Percentiles rank a stretch among this genome's conserved stretches.
phyloP scores from a whole-genome alignment of 1,139 yeast genomes.

The Nadsonia commutata region DNA sequence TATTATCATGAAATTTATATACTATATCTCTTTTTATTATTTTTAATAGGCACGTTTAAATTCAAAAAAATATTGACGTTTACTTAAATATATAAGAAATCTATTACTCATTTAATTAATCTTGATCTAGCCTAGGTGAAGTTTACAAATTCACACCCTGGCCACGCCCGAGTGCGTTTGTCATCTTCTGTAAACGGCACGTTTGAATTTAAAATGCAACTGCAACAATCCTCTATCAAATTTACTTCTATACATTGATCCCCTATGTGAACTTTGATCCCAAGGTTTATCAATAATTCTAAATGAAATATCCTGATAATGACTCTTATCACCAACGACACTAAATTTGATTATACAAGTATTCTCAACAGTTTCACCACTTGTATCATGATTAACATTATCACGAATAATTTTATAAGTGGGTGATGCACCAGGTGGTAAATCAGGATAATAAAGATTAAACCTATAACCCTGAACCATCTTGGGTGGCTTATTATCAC shows the following conservation, averaged over 20 bases:
- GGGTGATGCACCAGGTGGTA: constrained; percentile 19
- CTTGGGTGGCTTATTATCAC: constrained; percentile 26
- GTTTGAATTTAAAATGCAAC: constrained; percentile 24
- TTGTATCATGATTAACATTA: constrained; percentile 8
- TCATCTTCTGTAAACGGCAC: constrained; percentile 14
- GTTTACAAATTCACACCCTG: no score
- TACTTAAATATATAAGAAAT: no score
- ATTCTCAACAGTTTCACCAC: constrained; percentile 10
- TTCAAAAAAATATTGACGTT: no score
- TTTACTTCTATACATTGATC: constrained; percentile 19
- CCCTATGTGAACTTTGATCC: constrained; percentile 21
- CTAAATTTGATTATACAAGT: constrained; percentile 21
- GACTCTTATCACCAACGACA: constrained; percentile 24
- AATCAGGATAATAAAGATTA: constrained; percentile 24
- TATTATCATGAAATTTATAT: no score
- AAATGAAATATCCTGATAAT: constrained; percentile 24
- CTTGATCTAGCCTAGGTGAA: no score
- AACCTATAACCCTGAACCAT: constrained; percentile 26
- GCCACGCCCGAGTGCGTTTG: no score
- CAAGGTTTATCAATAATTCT: constrained; percentile 24
- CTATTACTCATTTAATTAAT: no score
- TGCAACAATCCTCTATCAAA: constrained; percentile 25
- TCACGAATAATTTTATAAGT: constrained; percentile 19
- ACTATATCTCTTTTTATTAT: no score
- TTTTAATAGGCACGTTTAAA: no score